Conservation (phyloP, 805 yeast genomes). For the Kodamaea nitidulidarum region DNA sequence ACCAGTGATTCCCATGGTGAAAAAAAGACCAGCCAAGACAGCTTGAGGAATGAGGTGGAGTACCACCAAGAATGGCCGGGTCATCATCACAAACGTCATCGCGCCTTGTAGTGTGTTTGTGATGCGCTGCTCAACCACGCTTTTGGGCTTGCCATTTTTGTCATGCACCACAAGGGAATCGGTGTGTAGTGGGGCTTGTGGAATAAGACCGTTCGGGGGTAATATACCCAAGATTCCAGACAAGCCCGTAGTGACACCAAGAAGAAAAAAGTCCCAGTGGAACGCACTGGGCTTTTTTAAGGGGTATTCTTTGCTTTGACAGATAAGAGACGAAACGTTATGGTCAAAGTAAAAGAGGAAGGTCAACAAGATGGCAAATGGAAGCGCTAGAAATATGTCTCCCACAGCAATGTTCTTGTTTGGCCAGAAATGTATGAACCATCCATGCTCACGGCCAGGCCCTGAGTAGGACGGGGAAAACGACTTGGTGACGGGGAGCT, state of each 20-base stretch:
- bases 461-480: slow-evolving; percentile 63
- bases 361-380: slow-evolving; percentile 85
- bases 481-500: slow-evolving; percentile 65
- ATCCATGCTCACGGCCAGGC: slow-evolving; percentile 48
- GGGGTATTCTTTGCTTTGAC: slow-evolving; percentile 80
- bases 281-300: slow-evolving; percentile 82
- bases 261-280: slow-evolving; percentile 84
- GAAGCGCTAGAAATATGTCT: slow-evolving; percentile 83
- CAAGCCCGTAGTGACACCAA: slow-evolving; percentile 84
- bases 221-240: slow-evolving; percentile 89
- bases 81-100: slow-evolving; percentile 80
- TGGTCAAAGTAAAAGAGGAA: slow-evolving; percentile 90
- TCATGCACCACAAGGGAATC: slow-evolving; percentile 62
- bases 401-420: slow-evolving; percentile 53
- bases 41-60: slow-evolving; percentile 88
- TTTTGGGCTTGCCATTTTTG: slow-evolving; percentile 32
- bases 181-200: slow-evolving; percentile 96
- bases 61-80: slow-evolving; percentile 78
- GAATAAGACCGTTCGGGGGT: slow-evolving; percentile 93
- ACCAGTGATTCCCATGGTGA: slow-evolving; percentile 88
- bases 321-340: slow-evolving; percentile 88
- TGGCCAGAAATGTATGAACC: slow-evolving; percentile 79
- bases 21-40: slow-evolving; percentile 86
- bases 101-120: slow-evolving; percentile 84
- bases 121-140: slow-evolving; percentile 85